Evolutionary conservation across 164 flowering plant genomes (phyloP), one percentile per base, ranked within the genome.

Genomic region (Tinospora cordifolia): DNA sequence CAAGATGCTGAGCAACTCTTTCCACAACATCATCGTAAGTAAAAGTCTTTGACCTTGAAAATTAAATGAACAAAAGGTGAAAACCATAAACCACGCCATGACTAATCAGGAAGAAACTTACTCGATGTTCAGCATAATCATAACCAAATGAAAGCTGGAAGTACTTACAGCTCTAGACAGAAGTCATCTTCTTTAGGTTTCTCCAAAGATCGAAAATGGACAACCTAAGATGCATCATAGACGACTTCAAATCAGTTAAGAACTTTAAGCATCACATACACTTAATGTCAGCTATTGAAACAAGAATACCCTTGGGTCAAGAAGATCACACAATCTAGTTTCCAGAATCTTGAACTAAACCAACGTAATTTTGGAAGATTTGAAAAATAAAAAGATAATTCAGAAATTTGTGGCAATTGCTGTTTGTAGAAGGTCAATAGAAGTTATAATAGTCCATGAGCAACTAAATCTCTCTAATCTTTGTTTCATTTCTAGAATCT

Each of bases 1-100:
- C 87, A 80, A 91, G 83, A 12, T 83, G 86, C 30, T 66, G 81
- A 72, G 94, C 90, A 51, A 91, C 85, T 83, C 80, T 89, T 68
- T 87, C 92, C 74, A 88, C 92, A 25, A 91, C 94, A 76, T 87
- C 92, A 78, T 91, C 97, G 75, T 89, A 91, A n/a, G 85, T 87
- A 78, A 75, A 74, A 4, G 74, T 82, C 82, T 86, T 90, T 74
- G 90, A 87, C 82, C 90, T 88, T 15, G 39, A 78, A 21, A 67
- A 67, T 39, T 1, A 66, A 12, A 75, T 69, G 60, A 41, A 11
- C 51, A 68, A 58, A 30, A 24, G 58, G 59, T 17, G n/a, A 44
- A 22, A 69, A 59, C 30, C 6, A 24, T 6, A 21, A 46, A 41
- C 47, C 10, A 19, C 0, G 12, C 60, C 24, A 25, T 39, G 59